These are phyloP conservation scores for Tolypocladium ovalisporum DNA, from an alignment of 2,329 filamentous ascomycete species.

Conservation along the genomic window DNA sequence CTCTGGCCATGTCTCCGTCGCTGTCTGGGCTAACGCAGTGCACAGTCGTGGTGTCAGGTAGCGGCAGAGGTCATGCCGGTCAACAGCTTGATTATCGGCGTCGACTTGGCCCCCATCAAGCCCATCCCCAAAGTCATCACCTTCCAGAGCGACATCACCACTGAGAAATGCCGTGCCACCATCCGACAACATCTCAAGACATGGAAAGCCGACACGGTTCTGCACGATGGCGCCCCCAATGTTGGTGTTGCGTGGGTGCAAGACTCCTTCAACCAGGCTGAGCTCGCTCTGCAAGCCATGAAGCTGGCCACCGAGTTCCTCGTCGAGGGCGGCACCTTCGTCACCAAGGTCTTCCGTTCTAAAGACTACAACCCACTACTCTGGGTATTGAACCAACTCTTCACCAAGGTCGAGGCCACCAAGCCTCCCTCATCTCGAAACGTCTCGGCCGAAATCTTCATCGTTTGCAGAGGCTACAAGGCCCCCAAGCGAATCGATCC, in stretches of 20 bases:
- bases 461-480: constrained; percentile 91
- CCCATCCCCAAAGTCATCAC: constrained; percentile 87
- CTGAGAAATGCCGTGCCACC: constrained; percentile 86
- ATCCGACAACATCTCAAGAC: constrained; percentile 86
- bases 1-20: background rate
- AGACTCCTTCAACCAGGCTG: constrained; percentile 95
- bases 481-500: constrained; percentile 90
- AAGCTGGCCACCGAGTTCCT: constrained; percentile 93
- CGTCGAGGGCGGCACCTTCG: constrained; percentile 79
- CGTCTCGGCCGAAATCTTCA: constrained; percentile 96
- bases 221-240: constrained; percentile 96
- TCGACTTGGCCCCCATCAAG: constrained; percentile 92
- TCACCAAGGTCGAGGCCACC: constrained; percentile 89
- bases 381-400: constrained; percentile 97
- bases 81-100: constrained; percentile 82
- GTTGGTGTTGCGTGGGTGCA: constrained; percentile 97
- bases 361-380: constrained; percentile 94
- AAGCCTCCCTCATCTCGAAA: constrained; percentile 94
- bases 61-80: constrained; percentile 90
- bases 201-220: constrained; percentile 89
- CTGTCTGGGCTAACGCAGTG: background rate
- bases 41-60: constrained; percentile 87
- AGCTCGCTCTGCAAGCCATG: constrained; percentile 80
- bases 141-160: constrained; percentile 97
- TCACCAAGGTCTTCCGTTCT: constrained; percentile 94